phyloP scores from a whole-genome alignment of 164 flowering plant species.

The Vitis riparia region DNA sequence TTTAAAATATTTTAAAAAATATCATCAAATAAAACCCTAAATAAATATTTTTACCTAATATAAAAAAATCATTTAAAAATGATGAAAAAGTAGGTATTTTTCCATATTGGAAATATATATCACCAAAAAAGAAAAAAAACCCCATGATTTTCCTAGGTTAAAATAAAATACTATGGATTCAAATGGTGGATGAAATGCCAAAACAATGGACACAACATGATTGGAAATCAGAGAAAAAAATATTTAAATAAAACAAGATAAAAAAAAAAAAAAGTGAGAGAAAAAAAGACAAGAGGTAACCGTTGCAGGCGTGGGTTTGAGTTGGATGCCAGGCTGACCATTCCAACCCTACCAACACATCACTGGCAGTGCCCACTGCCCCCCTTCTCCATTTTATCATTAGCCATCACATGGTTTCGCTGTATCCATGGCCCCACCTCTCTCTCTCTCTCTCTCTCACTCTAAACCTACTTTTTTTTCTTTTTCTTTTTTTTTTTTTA shows the following conservation, averaged over 20 bases:
- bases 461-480: not conserved
- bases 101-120: too few relatives aligned
- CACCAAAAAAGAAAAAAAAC: too few relatives aligned
- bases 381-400: conserved; percentile 1
- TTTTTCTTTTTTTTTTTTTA: not conserved
- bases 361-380: too few relatives aligned
- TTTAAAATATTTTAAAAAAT: too few relatives aligned
- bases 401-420: conserved; percentile 33
- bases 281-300: conserved; percentile 18
- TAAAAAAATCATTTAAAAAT: too few relatives aligned
- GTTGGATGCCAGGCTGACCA: conserved; percentile 27
- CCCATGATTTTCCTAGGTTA: too few relatives aligned
- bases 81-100: too few relatives aligned
- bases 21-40: too few relatives aligned
- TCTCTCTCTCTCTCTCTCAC: not conserved
- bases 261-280: not conserved
- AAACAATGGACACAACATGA: not conserved
- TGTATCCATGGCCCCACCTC: conserved; percentile 17
- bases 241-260: not conserved
- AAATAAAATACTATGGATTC: too few relatives aligned
- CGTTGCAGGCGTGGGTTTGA: conserved; percentile 19
- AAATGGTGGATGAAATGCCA: too few relatives aligned
- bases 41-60: too few relatives aligned
- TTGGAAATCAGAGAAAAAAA: not conserved
- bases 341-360: conserved; percentile 12